Percentiles rank a stretch among this genome's conserved stretches.
phyloP scores from a whole-genome alignment of 148 eudicot genomes.

The Limonium bicolor region DNA sequence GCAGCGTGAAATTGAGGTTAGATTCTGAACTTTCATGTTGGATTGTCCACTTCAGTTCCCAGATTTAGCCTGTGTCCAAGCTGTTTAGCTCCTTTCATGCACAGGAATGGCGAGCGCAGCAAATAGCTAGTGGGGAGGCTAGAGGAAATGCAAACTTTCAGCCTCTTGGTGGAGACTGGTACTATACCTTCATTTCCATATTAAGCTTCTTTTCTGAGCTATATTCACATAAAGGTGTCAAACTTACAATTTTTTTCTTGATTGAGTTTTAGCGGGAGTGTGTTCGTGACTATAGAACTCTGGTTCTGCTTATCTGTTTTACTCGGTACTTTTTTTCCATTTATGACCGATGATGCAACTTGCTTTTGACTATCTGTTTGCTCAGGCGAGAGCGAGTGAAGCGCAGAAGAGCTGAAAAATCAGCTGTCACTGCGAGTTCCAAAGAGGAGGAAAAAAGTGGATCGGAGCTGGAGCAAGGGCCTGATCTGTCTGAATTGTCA shows the following conservation, averaged over 20 bases:
- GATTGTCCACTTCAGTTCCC: background rate
- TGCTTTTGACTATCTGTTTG: slow-evolving; percentile 2
- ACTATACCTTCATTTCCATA: slow-evolving; percentile 8
- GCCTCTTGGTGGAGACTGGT: slow-evolving; percentile 98
- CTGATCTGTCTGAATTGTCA: slow-evolving; percentile 46
- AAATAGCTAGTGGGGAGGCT: slow-evolving; percentile 92
- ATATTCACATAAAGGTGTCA: background rate
- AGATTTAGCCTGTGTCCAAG: background rate
- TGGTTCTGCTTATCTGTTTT: background rate
- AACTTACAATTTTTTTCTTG: background rate
- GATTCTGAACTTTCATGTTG: slow-evolving; percentile 11
- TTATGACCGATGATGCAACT: background rate
- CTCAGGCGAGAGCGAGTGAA: slow-evolving; percentile 92
- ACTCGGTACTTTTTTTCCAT: background rate
- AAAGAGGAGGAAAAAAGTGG: slow-evolving; percentile 12
- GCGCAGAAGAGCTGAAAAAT: slow-evolving; percentile 68
- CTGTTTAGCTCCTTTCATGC: slow-evolving; percentile 1
- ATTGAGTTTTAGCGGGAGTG: background rate
- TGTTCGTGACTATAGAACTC: background rate
- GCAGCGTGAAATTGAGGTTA: slow-evolving; percentile 89
- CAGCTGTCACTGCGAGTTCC: slow-evolving; percentile 20
- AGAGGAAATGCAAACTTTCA: slow-evolving; percentile 94
- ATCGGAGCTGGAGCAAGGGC: slow-evolving; percentile 30
- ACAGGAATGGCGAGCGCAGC: slow-evolving; percentile 90
- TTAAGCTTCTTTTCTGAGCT: background rate